Percentiles rank a stretch among this genome's conserved stretches.
Evolutionary conservation across 345 rosid species (phyloP).

Genomic region (Pistacia atlantica): DNA sequence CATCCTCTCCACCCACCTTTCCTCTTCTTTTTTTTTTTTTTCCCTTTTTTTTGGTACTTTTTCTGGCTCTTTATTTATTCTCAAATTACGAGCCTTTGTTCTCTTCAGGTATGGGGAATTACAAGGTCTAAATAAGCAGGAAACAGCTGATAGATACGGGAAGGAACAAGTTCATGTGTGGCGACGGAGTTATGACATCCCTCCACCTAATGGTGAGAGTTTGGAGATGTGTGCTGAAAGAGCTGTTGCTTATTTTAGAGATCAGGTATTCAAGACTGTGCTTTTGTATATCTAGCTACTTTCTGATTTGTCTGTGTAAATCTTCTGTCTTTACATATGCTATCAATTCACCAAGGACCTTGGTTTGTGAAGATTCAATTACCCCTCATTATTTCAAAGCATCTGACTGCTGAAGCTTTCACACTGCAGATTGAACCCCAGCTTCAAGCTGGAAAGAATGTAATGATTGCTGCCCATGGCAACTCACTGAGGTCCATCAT

Average conservation of each 20-base stretch:
- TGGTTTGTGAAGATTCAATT: not conserved
- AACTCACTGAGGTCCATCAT: conserved; percentile 92
- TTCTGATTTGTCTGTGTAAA: not conserved
- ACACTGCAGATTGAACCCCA: conserved; percentile 79
- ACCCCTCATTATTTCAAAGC: conserved; percentile 5
- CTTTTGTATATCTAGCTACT: conserved; percentile 9
- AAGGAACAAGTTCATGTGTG: conserved; percentile 91
- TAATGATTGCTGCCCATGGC: conserved; percentile 96
- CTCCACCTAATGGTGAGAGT: conserved; percentile 98
- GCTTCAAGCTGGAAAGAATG: conserved; percentile 81
- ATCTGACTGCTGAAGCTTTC: conserved; percentile 17
- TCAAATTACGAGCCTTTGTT: conserved; percentile 8
- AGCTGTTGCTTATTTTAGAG: conserved; percentile 75
- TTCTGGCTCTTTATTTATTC: not conserved
- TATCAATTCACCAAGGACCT: not conserved
- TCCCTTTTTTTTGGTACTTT: not conserved
- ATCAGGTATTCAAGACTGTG: conserved; percentile 38
- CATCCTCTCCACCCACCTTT: not conserved
- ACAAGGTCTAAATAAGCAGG: conserved; percentile 95
- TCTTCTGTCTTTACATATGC: not conserved
- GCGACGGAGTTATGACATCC: conserved; percentile 96
- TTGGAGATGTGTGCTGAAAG: conserved; percentile 98
- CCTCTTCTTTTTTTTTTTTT: not conserved
- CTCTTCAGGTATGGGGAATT: conserved; percentile 86
- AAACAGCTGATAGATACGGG: conserved; percentile 94